Base-by-base conservation (phyloP, 345 rosid species). In the Euphorbia tirucalli region DNA sequence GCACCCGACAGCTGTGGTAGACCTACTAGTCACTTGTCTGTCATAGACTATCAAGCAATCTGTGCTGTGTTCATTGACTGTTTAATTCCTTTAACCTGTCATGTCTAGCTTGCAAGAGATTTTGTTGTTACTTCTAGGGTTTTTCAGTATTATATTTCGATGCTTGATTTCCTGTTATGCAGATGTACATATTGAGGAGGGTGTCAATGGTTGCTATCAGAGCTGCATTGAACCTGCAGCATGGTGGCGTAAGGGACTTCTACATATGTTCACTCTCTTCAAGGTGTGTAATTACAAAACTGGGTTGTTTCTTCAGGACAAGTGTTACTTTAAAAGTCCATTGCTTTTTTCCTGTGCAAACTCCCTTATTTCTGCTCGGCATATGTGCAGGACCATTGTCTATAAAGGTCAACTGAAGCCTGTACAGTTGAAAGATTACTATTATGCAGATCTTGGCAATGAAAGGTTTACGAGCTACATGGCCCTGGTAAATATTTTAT, bases 401-500 rank as follows among this genome's bases (percentile, higher is more conserved):
- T 96, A 96, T 81, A 96, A 96, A 74, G 99, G 99, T 65, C 99
- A 96, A 83, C 63, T 96, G 74, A 96, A 88, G 80, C 99, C 99
- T 37, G 87, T 83, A 72, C 99, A 96, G 80, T 68, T 96, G 78
- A 87, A 87, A 82, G 91, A 87, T 7, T 95, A 95, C 80, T 95
- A 90, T 58, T 87, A 89, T 72, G 97, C 94, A 63, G 99, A 95
- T 83, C 91, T 95, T 83, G 99, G 99, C 84, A 87, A 88, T 88
- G 97, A 95, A 92, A 95, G 97, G 98, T 95, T 95, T 91, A 89
- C 97, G 87, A 95, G 99, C 99, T 95, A 95, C 99, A 95, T 95
- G 99, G 99, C 99, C 94, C 93, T 95, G 99, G 99, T 93, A 95
- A 95, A 77, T 89, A 85, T 81, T 59, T 92, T 72, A 86, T 85